These are phyloP conservation scores for Nicotiana tomentosiformis DNA, from an alignment of 257 asterid species.

Conservation along the genomic window DNA sequence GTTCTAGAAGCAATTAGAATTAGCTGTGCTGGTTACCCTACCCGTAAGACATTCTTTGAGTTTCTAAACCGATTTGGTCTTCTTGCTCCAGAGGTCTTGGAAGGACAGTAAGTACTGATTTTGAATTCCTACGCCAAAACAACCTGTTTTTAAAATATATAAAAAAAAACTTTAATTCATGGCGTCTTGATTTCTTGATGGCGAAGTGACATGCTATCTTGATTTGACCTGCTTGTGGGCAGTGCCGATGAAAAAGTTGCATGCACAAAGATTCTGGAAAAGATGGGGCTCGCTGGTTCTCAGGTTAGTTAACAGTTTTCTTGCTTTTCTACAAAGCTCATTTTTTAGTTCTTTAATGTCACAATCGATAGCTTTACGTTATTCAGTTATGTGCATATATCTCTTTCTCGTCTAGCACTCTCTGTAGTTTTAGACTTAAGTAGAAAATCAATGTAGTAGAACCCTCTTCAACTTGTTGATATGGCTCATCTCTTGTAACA, in stretches of 20 bases:
- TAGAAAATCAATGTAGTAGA: not conserved
- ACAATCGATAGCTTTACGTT: not conserved
- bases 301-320: slow-evolving; percentile 52
- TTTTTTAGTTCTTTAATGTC: not conserved
- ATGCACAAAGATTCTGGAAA: slow-evolving; percentile 82
- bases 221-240: slow-evolving; percentile 9
- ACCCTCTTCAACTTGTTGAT: not conserved
- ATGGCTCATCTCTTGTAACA: slow-evolving; percentile 5
- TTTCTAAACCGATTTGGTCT: slow-evolving; percentile 79
- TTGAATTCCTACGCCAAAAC: not conserved
- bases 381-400: not conserved
- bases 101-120: slow-evolving; percentile 13
- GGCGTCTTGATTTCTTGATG: not conserved
- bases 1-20: slow-evolving; percentile 73
- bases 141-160: not conserved
- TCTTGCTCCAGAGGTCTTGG: slow-evolving; percentile 56
- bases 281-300: slow-evolving; percentile 78
- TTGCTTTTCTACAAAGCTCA: not conserved
- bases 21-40: slow-evolving; percentile 98
- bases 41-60: slow-evolving; percentile 86
- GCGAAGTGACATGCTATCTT: slow-evolving; percentile 1
- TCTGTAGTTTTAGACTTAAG: not conserved
- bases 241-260: slow-evolving; percentile 70
- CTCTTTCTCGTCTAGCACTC: not conserved
- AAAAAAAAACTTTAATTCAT: not conserved